Percentiles rank a stretch among this genome's conserved stretches.
Conservation (phyloP, 1,284 basidiomycete genomes). For the Xanthoconium separans region DNA sequence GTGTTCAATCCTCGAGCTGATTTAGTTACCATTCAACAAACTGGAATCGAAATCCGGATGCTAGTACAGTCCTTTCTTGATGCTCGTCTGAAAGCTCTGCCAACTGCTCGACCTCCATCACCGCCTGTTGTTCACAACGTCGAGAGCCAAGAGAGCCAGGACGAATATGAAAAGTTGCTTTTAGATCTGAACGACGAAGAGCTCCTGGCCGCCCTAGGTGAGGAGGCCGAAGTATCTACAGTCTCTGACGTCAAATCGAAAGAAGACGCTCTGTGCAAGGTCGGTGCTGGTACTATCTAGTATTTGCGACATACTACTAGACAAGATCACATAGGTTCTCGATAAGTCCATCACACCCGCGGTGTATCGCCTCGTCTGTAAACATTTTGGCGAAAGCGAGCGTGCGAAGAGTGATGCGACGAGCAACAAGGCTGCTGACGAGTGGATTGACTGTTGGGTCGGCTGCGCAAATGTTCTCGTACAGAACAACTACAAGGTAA, state of each 20-base stretch:
- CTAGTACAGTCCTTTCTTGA: constrained; percentile 67
- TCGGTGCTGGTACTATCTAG: constrained; percentile 21
- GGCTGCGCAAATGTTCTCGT: constrained; percentile 71
- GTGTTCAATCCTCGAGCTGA: constrained; percentile 50
- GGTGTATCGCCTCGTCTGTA: constrained; percentile 64
- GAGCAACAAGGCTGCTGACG: constrained; percentile 38
- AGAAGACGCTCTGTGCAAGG: constrained; percentile 45
- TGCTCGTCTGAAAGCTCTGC: constrained; percentile 52
- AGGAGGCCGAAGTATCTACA: constrained; percentile 26
- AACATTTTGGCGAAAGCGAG: constrained; percentile 42
- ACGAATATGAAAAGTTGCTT: constrained; percentile 57
- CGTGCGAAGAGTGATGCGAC: constrained; percentile 30
- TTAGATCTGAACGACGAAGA: constrained; percentile 63
- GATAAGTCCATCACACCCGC: constrained; percentile 53
- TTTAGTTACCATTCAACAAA: constrained; percentile 34
- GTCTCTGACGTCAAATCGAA: constrained; percentile 35
- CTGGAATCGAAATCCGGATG: constrained; percentile 29
- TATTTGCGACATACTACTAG: neutral
- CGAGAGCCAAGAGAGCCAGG: constrained; percentile 74
- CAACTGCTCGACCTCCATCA: constrained; percentile 43
- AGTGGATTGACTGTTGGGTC: constrained; percentile 77
- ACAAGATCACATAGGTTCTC: constrained; percentile 45
- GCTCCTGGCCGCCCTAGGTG: constrained; percentile 52
- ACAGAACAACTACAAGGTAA: constrained; percentile 54
- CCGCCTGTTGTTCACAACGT: constrained; percentile 18